Percentiles rank a stretch among this genome's conserved stretches.
Conservation (phyloP, 306 rosid species). For the Ammopiptanthus mongolicus region DNA sequence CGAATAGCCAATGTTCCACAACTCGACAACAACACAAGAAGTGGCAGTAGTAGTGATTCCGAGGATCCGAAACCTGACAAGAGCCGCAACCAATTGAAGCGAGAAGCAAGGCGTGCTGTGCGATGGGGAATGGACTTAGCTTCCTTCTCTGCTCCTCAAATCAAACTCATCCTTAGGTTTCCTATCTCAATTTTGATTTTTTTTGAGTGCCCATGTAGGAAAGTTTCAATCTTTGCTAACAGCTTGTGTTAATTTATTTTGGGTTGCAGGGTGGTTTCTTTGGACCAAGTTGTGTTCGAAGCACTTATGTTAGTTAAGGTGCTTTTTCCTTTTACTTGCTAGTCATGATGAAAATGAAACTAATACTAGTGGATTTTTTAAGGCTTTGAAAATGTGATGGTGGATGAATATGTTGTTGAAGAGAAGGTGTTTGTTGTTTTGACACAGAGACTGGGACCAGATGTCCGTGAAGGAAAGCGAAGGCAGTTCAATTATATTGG, state of each 20-base stretch:
- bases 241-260: not conserved
- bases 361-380: not conserved
- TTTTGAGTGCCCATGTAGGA: not conserved
- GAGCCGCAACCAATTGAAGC: conserved; percentile 84
- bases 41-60: not conserved
- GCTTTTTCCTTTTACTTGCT: not conserved
- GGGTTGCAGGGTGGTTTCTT: conserved; percentile 50
- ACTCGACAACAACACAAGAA: not conserved
- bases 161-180: conserved; percentile 75
- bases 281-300: conserved; percentile 56
- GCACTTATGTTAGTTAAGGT: conserved; percentile 80
- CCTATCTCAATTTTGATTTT: not conserved
- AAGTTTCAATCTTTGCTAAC: not conserved
- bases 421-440: conserved; percentile 58
- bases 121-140: conserved; percentile 80
- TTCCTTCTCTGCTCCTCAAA: conserved; percentile 65
- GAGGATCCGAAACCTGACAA: conserved; percentile 34
- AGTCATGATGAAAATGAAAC: too few relatives aligned
- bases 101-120: conserved; percentile 79
- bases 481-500: conserved; percentile 93
- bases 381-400: too few relatives aligned
- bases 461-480: conserved; percentile 91
- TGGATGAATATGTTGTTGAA: conserved; percentile 28
- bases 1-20: conserved; percentile 29
- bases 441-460: conserved; percentile 70